A percentile compares a stretch with the other conserved stretches of the same genome.
phyloP scores from a whole-genome alignment of 148 eudicot genomes.

The Amaranthus palmeri region DNA sequence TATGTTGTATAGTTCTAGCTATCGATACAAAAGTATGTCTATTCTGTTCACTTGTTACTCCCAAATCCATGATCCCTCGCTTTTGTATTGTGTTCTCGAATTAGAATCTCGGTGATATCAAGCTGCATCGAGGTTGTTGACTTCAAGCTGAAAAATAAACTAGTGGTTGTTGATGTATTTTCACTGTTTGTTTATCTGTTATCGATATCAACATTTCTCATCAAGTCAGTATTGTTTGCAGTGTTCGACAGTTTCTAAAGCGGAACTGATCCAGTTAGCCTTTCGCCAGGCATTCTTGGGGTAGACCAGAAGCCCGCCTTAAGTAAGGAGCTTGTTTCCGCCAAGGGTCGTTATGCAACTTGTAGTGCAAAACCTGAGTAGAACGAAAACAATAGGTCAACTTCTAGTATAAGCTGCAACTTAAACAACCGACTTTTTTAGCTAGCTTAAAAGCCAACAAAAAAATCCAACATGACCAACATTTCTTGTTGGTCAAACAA shows the following conservation, averaged over 20 bases:
- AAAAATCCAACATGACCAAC: too few species aligned
- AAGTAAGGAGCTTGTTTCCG: conserved; percentile 32
- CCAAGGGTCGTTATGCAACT: conserved; percentile 83
- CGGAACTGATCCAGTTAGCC: conserved; percentile 10
- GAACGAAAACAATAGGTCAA: conserved; percentile 10
- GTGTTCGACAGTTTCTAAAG: not conserved
- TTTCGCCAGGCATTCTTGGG: conserved; percentile 42
- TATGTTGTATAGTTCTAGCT: not conserved
- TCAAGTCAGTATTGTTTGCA: not conserved
- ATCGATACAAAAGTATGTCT: not conserved
- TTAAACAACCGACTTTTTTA: too few species aligned
- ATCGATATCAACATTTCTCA: not conserved
- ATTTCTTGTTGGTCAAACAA: too few species aligned
- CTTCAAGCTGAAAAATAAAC: not conserved
- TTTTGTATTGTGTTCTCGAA: not conserved
- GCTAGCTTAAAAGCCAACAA: too few species aligned
- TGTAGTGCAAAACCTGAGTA: conserved; percentile 67
- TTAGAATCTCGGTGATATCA: not conserved
- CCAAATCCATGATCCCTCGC: not conserved
- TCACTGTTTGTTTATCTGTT: not conserved
- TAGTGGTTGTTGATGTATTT: not conserved
- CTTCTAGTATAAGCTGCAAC: not conserved
- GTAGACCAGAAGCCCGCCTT: conserved; percentile 46
- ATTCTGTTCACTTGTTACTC: not conserved
- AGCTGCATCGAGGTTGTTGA: conserved; percentile 3